These are phyloP conservation scores for Ophiostoma pallidulum DNA, from an alignment of 2,329 filamentous ascomycete genomes.

Conservation along the genomic window DNA sequence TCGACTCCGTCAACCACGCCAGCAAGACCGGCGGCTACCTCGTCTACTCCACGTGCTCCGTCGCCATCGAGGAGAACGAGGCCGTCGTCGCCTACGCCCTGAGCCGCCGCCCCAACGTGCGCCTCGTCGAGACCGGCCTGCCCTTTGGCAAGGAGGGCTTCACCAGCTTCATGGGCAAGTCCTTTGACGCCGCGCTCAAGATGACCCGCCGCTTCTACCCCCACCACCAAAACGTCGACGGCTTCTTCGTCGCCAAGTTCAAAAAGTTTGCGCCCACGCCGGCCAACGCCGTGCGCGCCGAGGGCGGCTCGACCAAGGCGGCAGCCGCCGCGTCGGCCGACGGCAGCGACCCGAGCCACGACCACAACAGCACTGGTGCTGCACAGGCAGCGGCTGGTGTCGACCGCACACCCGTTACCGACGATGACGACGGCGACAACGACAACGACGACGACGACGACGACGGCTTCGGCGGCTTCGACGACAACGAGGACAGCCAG, in stretches of 20 bases:
- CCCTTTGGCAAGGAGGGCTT: constrained; percentile 90
- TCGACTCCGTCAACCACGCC: constrained; percentile 90
- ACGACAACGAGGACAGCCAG: constrained; percentile 62
- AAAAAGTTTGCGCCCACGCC: constrained; percentile 81
- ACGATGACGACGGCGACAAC: constrained; percentile 33
- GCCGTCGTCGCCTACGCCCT: constrained; percentile 89
- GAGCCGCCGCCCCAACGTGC: constrained; percentile 83
- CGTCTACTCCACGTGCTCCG: constrained; percentile 81
- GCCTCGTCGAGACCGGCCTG: constrained; percentile 82
- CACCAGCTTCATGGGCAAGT: constrained; percentile 81
- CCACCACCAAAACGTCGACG: constrained; percentile 68
- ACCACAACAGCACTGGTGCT: constrained; percentile 33
- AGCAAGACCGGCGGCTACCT: constrained; percentile 93
- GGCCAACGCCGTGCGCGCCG: constrained; percentile 37
- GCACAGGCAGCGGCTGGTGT: constrained; percentile 22
- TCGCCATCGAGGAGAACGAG: constrained; percentile 48
- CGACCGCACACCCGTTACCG: constrained; percentile 60
- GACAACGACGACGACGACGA: constrained; percentile 23
- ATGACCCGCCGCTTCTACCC: constrained; percentile 81
- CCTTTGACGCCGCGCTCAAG: constrained; percentile 76
- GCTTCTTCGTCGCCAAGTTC: constrained; percentile 97
- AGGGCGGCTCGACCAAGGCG: constrained; percentile 15
- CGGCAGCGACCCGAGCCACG: constrained; percentile 15
- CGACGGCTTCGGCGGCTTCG: constrained; percentile 61
- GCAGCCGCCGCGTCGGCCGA: constrained; percentile 10